Evolutionary conservation across 495 filamentous ascomycete genomes (phyloP).

Genomic region (Schizothecium vesticola): DNA sequence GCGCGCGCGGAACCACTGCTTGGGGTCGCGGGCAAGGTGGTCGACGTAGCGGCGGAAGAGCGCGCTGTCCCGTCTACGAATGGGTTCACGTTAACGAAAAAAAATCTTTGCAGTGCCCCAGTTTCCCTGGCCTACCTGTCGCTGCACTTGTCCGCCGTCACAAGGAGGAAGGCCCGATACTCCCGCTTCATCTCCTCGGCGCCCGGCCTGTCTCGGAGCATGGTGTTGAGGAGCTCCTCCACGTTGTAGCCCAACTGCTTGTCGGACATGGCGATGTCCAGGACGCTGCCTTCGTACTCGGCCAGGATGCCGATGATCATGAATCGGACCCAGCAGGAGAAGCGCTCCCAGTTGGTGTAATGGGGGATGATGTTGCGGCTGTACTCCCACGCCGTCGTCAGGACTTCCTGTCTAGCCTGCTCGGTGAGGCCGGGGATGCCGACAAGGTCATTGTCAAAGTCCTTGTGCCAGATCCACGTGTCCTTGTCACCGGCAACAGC

Average conservation of each 20-base stretch:
- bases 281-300: conserved; percentile 14
- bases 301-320: conserved; percentile 18
- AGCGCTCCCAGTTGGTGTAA: conserved; percentile 20
- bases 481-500: not conserved
- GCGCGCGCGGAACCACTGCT: conserved; percentile 21
- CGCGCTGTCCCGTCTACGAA: not conserved
- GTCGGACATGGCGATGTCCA: conserved; percentile 6
- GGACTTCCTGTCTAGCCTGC: conserved; percentile 8
- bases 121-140: not conserved
- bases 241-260: conserved; percentile 15
- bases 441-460: conserved; percentile 14
- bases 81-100: not conserved
- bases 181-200: conserved; percentile 13
- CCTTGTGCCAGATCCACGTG: conserved; percentile 15
- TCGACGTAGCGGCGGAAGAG: conserved; percentile 22
- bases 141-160: conserved; percentile 15
- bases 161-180: conserved; percentile 14
- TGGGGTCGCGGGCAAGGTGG: conserved; percentile 13
- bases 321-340: conserved; percentile 16
- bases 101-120: not conserved
- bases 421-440: conserved; percentile 5
- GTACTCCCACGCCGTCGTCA: conserved; percentile 19
- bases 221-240: conserved; percentile 10
- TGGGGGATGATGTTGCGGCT: conserved; percentile 14
- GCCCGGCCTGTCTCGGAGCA: conserved; percentile 10